These are phyloP conservation scores for Recurvomyces mirabilis DNA, from an alignment of 495 filamentous ascomycete species.

Conservation along the genomic window DNA sequence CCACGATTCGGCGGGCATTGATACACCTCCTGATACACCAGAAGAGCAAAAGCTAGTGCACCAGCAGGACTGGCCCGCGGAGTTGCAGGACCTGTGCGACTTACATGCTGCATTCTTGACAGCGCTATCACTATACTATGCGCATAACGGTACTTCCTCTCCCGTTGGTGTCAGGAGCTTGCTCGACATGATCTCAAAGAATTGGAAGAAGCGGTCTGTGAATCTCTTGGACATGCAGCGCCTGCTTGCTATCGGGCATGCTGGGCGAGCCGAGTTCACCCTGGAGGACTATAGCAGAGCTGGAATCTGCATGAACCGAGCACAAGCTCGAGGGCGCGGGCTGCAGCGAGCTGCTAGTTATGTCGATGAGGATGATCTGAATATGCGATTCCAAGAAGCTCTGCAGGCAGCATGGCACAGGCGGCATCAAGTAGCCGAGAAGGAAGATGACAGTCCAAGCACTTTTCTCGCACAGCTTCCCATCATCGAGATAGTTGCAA, in stretches of 20 bases:
- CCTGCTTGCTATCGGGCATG: constrained; percentile 5
- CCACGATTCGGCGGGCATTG: not conserved
- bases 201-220: constrained; percentile 52
- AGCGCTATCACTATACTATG: constrained; percentile 46
- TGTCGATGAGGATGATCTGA: constrained; percentile 45
- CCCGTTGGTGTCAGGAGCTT: constrained; percentile 49
- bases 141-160: constrained; percentile 51
- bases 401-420: constrained; percentile 39
- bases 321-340: constrained; percentile 30
- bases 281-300: constrained; percentile 50
- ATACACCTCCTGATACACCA: constrained; percentile 12
- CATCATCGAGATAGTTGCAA: constrained; percentile 39
- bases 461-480: constrained; percentile 46
- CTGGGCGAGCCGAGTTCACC: constrained; percentile 27
- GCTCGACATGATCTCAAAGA: constrained; percentile 41
- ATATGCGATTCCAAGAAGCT: constrained; percentile 41
- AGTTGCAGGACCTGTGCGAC: constrained; percentile 45
- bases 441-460: constrained; percentile 10
- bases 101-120: constrained; percentile 48
- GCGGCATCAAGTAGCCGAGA: constrained; percentile 19
- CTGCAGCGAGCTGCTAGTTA: constrained; percentile 33
- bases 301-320: constrained; percentile 38
- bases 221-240: constrained; percentile 43
- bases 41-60: not conserved
- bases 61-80: constrained; percentile 33